Base-by-base conservation (phyloP, 2,329 filamentous ascomycete species). In the Xylariales sp. region DNA sequence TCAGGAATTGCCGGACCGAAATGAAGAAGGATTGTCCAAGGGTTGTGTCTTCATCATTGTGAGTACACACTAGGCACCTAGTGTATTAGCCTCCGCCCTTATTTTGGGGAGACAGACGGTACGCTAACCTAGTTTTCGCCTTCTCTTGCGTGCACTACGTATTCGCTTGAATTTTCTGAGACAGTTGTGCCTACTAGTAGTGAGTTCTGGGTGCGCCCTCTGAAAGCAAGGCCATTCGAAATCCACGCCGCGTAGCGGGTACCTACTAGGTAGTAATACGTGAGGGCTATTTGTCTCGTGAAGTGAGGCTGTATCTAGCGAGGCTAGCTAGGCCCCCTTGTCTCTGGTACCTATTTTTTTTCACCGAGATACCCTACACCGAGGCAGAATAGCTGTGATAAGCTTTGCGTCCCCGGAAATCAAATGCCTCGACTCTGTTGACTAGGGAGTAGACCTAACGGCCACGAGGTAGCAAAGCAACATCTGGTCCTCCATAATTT, bases 1-100 rank as follows among this genome's bases (percentile, higher is more conserved):
- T 34, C 36, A 62, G 65, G 65, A 56, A 60, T 36, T 50, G 45
- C 45, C 60, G 65, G 55, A 46, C 61, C 65, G 65, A 68, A 68
- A 68, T 68, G 65, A 64, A 36, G 45, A 49, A 62, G 54, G 58
- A 54, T 62, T 48, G 7, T 12, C 30, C 14, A 45, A 58, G 23
- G 62, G 46, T 23, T 58, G n/a, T 46, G n/a, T 45, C 32, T 23
- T 57, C 45, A 12, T 30, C 53, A 28, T 43, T 52, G 12, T 14
- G 14, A 12, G 39, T 12, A 12, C 39, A 12, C 39, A 41, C 39
- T 41, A 41, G 39, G 12, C 39, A 41, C 39, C 39, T 41, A 41
- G 8, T 39, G 23, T 23, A 23, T 34, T 34, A 5, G 32, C n/a
- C 49, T 36, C 4, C 34, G 52, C 52, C 34, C 18, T 28, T 54